A percentile compares a stretch with the other conserved stretches of the same genome.
phyloP scores from a whole-genome alignment of 2,329 filamentous ascomycete genomes.

The Ophiostoma australiae region DNA sequence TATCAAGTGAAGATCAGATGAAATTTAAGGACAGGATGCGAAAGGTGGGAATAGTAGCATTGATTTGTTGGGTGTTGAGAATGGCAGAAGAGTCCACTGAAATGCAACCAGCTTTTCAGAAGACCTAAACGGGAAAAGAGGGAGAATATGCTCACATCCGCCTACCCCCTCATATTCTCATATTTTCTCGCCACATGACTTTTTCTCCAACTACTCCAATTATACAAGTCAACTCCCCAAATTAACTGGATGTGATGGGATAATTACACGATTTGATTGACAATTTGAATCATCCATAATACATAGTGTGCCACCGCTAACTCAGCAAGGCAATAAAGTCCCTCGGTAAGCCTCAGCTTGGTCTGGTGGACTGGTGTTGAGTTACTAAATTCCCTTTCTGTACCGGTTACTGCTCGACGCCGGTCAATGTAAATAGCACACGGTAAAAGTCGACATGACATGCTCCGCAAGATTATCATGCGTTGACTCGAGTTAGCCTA shows the following conservation, averaged over 20 bases:
- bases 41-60: not conserved
- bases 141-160: not conserved
- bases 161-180: not conserved
- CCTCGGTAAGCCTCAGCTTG: not conserved
- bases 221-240: not conserved
- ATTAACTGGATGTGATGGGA: not conserved
- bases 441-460: not conserved
- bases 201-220: constrained; percentile 8
- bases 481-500: not conserved
- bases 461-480: not conserved
- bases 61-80: not conserved
- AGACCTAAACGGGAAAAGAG: not conserved
- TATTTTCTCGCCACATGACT: constrained; percentile 3
- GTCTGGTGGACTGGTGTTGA: not conserved
- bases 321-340: not conserved
- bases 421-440: not conserved
- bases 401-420: not conserved
- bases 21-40: not conserved
- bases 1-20: not conserved
- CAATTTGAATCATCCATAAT: not conserved
- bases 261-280: not conserved
- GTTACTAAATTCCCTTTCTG: not conserved
- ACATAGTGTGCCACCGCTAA: not conserved
- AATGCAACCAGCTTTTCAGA: not conserved
- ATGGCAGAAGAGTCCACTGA: not conserved